phyloP scores from a whole-genome alignment of 1,284 basidiomycete genomes.

The Boletus mariae region DNA sequence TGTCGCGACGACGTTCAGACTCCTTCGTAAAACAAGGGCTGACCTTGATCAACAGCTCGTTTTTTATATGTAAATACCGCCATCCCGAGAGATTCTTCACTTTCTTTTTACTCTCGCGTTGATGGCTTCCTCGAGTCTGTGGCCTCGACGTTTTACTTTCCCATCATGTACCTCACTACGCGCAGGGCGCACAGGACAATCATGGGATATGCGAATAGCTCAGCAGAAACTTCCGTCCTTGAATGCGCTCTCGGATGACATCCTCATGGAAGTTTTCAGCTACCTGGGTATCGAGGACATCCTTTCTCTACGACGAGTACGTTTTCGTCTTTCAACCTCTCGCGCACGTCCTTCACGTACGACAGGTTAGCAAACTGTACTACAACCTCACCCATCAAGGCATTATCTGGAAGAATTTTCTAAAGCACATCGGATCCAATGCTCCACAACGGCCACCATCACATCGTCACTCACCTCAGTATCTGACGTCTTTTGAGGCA shows the following conservation, averaged over 20 bases:
- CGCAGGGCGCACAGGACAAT: conserved; percentile 11
- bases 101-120: conserved; percentile 9
- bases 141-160: conserved; percentile 22
- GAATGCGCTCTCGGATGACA: conserved; percentile 38
- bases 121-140: conserved; percentile 25
- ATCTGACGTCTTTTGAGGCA: conserved; percentile 51
- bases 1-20: conserved; percentile 13
- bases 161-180: conserved; percentile 13
- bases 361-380: conserved; percentile 52
- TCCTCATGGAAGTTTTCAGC: conserved; percentile 47
- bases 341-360: conserved; percentile 3
- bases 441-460: conserved; percentile 65
- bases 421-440: conserved; percentile 49
- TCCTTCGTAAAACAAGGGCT: conserved; percentile 21
- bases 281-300: conserved; percentile 53
- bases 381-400: conserved; percentile 63
- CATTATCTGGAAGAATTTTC: conserved; percentile 64
- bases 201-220: conserved; percentile 28
- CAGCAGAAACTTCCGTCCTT: conserved; percentile 24
- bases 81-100: conserved; percentile 1
- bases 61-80: conserved; percentile 20
- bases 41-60: conserved; percentile 10
- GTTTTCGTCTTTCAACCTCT: conserved; percentile 14
- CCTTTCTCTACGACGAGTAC: conserved; percentile 48
- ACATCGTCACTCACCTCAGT: conserved; percentile 40